These are phyloP conservation scores for Syzygium grande DNA, from an alignment of 345 rosid genomes.

Conservation along the genomic window DNA sequence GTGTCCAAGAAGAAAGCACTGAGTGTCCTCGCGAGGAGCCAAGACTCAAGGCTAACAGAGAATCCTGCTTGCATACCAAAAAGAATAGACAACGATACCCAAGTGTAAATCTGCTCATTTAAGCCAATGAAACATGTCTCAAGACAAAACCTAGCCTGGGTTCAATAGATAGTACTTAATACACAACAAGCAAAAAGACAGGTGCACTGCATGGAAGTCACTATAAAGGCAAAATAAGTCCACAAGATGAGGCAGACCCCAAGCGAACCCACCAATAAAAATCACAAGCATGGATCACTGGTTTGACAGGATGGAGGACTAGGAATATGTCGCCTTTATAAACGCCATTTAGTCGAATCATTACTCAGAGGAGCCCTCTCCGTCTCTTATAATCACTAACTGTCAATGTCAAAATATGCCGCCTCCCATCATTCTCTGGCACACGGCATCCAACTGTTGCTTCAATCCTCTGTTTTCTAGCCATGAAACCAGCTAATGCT, in stretches of 20 bases:
- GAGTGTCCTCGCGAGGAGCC: neutral
- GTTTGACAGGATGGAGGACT: neutral
- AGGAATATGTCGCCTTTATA: neutral
- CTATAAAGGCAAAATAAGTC: neutral
- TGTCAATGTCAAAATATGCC: slow-evolving; percentile 82
- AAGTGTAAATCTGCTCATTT: neutral
- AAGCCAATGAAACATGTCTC: neutral
- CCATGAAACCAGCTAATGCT: slow-evolving; percentile 83
- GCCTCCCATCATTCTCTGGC: slow-evolving; percentile 77
- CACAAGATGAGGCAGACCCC: neutral
- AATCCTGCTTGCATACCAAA: neutral
- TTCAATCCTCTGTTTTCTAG: slow-evolving; percentile 83
- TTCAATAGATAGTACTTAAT: neutral
- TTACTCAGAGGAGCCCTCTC: slow-evolving; percentile 80
- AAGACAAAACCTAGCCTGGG: neutral
- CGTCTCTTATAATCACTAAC: slow-evolving; percentile 98
- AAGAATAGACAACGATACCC: neutral
- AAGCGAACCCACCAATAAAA: neutral
- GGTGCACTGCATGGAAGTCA: neutral
- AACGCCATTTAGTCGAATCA: neutral
- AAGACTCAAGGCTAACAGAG: neutral
- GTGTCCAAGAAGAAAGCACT: neutral
- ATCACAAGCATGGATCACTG: neutral
- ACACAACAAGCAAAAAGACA: neutral
- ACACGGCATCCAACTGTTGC: slow-evolving; percentile 78